Evolutionary conservation across 1,284 basidiomycete genomes (phyloP).

Genomic region (Hypsizygus ulmarius): DNA sequence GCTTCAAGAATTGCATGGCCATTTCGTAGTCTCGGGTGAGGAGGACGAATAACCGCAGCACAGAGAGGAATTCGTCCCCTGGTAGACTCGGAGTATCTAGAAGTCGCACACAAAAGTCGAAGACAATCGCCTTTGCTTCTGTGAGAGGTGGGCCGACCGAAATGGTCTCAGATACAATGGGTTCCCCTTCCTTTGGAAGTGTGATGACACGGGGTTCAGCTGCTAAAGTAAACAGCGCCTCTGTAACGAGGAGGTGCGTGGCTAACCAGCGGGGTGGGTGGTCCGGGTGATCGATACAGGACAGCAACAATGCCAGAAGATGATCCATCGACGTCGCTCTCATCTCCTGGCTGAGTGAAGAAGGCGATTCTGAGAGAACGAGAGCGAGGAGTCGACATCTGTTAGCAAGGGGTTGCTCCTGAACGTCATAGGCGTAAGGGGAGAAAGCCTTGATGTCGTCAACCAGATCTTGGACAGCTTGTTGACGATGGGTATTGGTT

Average conservation of each 20-base stretch:
- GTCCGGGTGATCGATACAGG: constrained; percentile 47
- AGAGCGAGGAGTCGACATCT: constrained; percentile 86
- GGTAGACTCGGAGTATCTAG: constrained; percentile 61
- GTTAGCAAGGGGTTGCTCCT: constrained; percentile 75
- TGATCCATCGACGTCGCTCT: constrained; percentile 60
- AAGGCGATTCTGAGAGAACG: constrained; percentile 72
- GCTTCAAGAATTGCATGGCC: constrained; percentile 61
- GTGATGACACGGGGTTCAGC: constrained; percentile 67
- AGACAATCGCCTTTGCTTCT: constrained; percentile 64
- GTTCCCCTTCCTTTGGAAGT: constrained; percentile 67
- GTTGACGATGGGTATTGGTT: constrained; percentile 55
- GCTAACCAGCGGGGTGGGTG: constrained; percentile 83
- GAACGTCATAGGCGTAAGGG: constrained; percentile 58
- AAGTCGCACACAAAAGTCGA: constrained; percentile 72
- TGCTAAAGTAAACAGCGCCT: constrained; percentile 75
- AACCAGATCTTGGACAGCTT: constrained; percentile 63
- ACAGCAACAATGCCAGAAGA: constrained; percentile 62
- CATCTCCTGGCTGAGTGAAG: constrained; percentile 49
- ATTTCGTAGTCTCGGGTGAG: constrained; percentile 70
- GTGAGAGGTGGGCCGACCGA: constrained; percentile 59
- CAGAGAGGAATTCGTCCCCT: constrained; percentile 77
- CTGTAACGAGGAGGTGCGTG: constrained; percentile 76
- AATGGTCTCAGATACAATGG: constrained; percentile 47
- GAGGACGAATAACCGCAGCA: constrained; percentile 77
- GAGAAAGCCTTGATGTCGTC: constrained; percentile 74